A percentile compares a stretch with the other conserved stretches of the same genome.
Evolutionary conservation across 306 rosid species (phyloP).

Genomic region (Casuarina cunninghamiana): DNA sequence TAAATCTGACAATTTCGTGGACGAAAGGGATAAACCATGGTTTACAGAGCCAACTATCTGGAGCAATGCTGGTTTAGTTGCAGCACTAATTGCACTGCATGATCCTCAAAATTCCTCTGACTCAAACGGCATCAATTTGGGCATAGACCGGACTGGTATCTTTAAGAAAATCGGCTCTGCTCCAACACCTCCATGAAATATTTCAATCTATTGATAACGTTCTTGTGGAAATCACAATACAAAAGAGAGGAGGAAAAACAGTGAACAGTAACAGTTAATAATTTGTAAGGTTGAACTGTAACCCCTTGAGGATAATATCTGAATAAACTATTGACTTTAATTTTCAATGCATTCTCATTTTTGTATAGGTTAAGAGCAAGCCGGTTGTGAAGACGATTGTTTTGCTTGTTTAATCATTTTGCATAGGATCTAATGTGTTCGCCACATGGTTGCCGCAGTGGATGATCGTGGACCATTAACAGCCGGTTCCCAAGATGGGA

Average conservation of each 20-base stretch:
- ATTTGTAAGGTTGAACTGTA: not conserved
- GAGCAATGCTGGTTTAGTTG: conserved; percentile 85
- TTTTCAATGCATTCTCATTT: not conserved
- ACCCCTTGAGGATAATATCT: not conserved
- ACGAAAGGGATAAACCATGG: conserved; percentile 55
- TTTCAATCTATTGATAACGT: conserved; percentile 7
- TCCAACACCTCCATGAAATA: conserved; percentile 8
- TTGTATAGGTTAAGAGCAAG: not conserved
- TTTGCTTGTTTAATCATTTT: not conserved
- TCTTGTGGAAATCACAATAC: not conserved
- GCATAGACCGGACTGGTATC: conserved; percentile 55
- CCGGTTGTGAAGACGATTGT: not conserved
- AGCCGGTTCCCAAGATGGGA: too few species aligned
- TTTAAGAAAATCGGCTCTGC: conserved; percentile 29
- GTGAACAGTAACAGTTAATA: not conserved
- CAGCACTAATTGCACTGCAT: conserved; percentile 77
- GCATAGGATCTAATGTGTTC: too few species aligned
- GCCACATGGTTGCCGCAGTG: too few species aligned
- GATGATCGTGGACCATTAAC: too few species aligned
- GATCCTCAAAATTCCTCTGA: conserved; percentile 31
- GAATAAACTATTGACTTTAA: not conserved
- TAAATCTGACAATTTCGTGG: conserved; percentile 50
- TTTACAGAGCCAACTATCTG: conserved; percentile 75
- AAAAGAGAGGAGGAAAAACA: conserved; percentile 1
- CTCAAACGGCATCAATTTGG: conserved; percentile 39